Percentiles rank a stretch among this genome's conserved stretches.
These are phyloP conservation scores for Hyphopichia fennica DNA, from an alignment of 1,139 yeast species.

Conservation along the genomic window DNA sequence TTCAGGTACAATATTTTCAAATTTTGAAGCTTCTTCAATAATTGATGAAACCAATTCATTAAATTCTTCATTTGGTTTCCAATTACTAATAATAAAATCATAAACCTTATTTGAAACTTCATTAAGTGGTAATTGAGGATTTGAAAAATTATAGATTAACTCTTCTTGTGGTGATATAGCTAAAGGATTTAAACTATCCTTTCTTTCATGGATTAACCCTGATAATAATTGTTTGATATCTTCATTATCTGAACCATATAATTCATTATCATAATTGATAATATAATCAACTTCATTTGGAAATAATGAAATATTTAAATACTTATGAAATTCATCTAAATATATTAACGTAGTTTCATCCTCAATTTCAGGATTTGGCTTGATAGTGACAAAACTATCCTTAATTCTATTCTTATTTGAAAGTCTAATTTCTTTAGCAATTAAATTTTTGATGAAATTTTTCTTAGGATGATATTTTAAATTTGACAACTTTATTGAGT, in stretches of 20 bases:
- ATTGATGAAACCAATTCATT: constrained; percentile 33
- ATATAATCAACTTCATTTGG: constrained; percentile 28
- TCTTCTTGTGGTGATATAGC: constrained; percentile 42
- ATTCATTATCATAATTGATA: constrained; percentile 35
- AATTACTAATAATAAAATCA: constrained; percentile 43
- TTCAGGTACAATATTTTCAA: constrained; percentile 33
- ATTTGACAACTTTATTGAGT: constrained; percentile 36
- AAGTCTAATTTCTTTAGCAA: constrained; percentile 80
- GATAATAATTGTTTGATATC: constrained; percentile 27
- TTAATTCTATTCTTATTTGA: constrained; percentile 69
- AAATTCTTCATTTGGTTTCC: constrained; percentile 43
- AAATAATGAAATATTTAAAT: constrained; percentile 50
- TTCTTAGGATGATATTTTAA: constrained; percentile 67
- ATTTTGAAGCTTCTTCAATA: constrained; percentile 19
- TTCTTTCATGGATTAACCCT: constrained; percentile 32
- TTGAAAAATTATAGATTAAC: constrained; percentile 34
- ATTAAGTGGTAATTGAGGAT: constrained; percentile 37
- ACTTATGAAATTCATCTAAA: constrained; percentile 59
- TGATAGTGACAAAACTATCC: constrained; percentile 65
- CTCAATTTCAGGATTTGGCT: constrained; percentile 21
- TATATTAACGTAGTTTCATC: constrained; percentile 25
- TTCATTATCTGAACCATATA: constrained; percentile 32
- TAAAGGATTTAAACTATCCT: constrained; percentile 17
- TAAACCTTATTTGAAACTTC: constrained; percentile 40
- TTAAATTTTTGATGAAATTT: constrained; percentile 73